Conservation (phyloP, 805 yeast genomes). For the Candida bentonensis region DNA sequence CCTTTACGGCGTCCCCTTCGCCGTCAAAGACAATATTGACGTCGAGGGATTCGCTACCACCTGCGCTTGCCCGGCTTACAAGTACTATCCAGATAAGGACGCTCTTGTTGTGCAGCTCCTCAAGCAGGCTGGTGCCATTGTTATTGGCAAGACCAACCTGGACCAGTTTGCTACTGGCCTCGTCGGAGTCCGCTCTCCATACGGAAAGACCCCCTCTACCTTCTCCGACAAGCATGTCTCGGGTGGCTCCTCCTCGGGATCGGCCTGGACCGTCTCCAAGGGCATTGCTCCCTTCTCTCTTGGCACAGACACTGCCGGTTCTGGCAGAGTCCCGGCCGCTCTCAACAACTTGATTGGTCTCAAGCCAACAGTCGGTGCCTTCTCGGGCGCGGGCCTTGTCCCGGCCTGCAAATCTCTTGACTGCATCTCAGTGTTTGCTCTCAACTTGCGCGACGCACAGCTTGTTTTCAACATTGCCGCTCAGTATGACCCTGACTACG, state of each 20-base stretch:
- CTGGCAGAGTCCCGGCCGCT: slow-evolving; percentile 95
- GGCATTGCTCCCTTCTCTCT: slow-evolving; percentile 81
- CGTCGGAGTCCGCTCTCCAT: slow-evolving; percentile 91
- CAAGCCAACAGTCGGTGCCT: slow-evolving; percentile 82
- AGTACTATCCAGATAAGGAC: slow-evolving; percentile 55
- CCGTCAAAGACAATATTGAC: slow-evolving; percentile 90
- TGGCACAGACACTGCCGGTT: slow-evolving; percentile 97
- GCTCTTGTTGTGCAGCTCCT: slow-evolving; percentile 63
- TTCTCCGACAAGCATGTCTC: slow-evolving; percentile 67
- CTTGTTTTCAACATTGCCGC: slow-evolving; percentile 57
- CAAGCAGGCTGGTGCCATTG: slow-evolving; percentile 81
- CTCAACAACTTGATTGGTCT: slow-evolving; percentile 83
- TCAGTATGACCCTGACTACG: slow-evolving; percentile 57
- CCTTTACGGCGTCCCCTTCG: slow-evolving; percentile 88
- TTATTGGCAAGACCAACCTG: slow-evolving; percentile 85
- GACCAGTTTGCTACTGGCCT: slow-evolving; percentile 97
- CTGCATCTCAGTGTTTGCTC: slow-evolving; percentile 76
- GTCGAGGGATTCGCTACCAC: slow-evolving; percentile 73
- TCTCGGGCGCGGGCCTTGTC: slow-evolving; percentile 83
- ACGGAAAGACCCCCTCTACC: slow-evolving; percentile 76
- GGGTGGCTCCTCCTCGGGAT: slow-evolving; percentile 95
- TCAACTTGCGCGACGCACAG: slow-evolving; percentile 75
- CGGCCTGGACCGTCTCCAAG: slow-evolving; percentile 81
- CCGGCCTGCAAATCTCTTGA: slow-evolving; percentile 95
- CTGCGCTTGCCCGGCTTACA: slow-evolving; percentile 86